A percentile compares a stretch with the other conserved stretches of the same genome.
Evolutionary conservation across 257 asterid genomes (phyloP).

Genomic region (Cynanchum wilfordii): DNA sequence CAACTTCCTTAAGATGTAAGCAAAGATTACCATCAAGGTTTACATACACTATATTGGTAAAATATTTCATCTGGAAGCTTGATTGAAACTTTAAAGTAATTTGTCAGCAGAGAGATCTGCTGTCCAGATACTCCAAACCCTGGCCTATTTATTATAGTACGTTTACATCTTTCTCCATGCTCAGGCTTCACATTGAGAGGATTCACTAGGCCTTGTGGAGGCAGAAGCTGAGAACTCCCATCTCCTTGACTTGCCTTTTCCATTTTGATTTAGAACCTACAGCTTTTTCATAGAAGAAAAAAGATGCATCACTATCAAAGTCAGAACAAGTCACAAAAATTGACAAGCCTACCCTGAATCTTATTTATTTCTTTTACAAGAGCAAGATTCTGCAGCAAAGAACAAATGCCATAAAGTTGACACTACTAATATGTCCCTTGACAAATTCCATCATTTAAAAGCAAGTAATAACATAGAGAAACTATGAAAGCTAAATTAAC

Average conservation of each 20-base stretch:
- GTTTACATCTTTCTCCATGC: slow-evolving; percentile 35
- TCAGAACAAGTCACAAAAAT: background rate
- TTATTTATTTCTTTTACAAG: background rate
- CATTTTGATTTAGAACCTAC: slow-evolving; percentile 27
- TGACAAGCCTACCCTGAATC: background rate
- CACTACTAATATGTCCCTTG: background rate
- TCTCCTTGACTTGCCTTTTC: slow-evolving; percentile 21
- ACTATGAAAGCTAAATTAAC: background rate
- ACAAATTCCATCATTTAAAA: background rate
- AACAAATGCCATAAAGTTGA: too few relatives aligned
- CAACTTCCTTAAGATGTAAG: slow-evolving; percentile 9
- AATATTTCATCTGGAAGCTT: slow-evolving; percentile 46
- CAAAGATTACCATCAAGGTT: slow-evolving; percentile 9
- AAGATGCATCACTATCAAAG: background rate
- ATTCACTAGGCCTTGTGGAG: slow-evolving; percentile 24
- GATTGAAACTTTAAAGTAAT: slow-evolving; percentile 71
- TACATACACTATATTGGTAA: slow-evolving; percentile 63
- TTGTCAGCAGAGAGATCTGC: slow-evolving; percentile 53
- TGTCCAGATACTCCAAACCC: slow-evolving; percentile 66
- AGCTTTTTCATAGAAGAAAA: background rate
- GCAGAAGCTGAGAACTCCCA: slow-evolving; percentile 21
- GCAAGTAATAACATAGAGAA: background rate
- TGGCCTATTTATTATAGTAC: slow-evolving; percentile 48
- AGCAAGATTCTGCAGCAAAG: background rate
- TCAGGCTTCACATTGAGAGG: slow-evolving; percentile 28